Evolutionary conservation across 345 rosid species (phyloP), one percentile per base, ranked within the genome.

Genomic region (Psidium guajava): DNA sequence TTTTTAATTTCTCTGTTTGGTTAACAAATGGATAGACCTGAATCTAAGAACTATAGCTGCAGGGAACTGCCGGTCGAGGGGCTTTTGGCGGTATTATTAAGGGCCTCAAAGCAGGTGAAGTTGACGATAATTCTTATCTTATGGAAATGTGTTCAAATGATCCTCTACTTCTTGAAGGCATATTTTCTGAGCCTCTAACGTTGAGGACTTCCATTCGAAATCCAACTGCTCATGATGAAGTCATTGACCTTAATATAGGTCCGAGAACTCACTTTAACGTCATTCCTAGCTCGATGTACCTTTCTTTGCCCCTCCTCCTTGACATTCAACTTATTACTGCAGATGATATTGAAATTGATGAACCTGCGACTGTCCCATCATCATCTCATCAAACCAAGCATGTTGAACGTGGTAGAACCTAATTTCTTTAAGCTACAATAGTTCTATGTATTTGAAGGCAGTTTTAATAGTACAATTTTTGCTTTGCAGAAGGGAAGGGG

Each of bases 301-400:
- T 73, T 44, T 36, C 21, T 51, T 84, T 55, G 24, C 40, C 74
- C 84, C 40, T 44, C 56, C 53, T 53, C 83, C 64, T 55, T 82
- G 80, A 58, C 54, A 47, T 40, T 82, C 82, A 51, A 64, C 44
- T 57, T 84, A 89, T 86, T 87, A 61, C 22, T 90, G 91, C 92
- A 97, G 98, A 94, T 87, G 96, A 95, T 91, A 91, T 97, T 56
- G 89, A 91, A 61, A 91, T 95, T 75, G 96, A 95, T 81, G 99
- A 91, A 85, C 91, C 92, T 57, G 42, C 89, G 16, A 27, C 81
- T 44, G 82, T 90, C 55, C 75, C 89, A 83, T 91, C 93, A 87
- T 81, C 89, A 69, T 87, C 89, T 13, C 90, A 86, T 85, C 90
- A 47, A 9, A 90, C 61, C 88, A 90, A 88, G 85, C 90, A 87